These are phyloP conservation scores for Calonectria pseudoturangicola DNA, from an alignment of 2,329 filamentous ascomycete genomes.

Conservation along the genomic window DNA sequence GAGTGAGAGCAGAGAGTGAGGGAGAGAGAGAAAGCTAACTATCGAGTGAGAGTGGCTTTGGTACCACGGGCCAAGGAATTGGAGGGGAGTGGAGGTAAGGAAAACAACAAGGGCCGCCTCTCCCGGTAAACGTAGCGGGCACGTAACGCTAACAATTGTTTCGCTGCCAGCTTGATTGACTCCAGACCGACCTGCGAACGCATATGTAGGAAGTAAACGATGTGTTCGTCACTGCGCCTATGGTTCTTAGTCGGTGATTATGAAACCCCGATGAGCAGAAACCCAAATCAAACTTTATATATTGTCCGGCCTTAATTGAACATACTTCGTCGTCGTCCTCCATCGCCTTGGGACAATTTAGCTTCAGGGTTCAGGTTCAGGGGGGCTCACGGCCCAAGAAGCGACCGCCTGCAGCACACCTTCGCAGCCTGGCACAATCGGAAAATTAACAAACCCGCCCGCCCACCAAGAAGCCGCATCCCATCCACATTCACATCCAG, in stretches of 20 bases:
- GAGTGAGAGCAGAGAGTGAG: no score
- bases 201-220: background rate
- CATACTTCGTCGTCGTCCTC: background rate
- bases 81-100: no score
- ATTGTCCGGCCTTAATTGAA: slow-evolving; percentile 13
- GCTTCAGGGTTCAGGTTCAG: slow-evolving; percentile 18
- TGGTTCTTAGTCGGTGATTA: slow-evolving; percentile 13
- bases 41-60: no score
- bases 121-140: background rate
- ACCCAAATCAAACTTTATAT: slow-evolving; percentile 23
- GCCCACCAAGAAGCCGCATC: background rate
- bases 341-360: background rate
- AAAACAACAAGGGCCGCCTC: no score
- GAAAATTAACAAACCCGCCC: slow-evolving; percentile 26
- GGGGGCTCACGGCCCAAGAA: slow-evolving; percentile 9
- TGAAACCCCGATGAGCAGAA: background rate
- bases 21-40: background rate
- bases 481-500: background rate
- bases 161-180: background rate
- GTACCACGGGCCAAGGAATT: no score
- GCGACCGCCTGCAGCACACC: background rate
- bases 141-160: background rate
- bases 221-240: background rate
- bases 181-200: background rate
- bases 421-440: slow-evolving; percentile 2